Evolutionary conservation across 164 flowering plant species (phyloP).

Genomic region (Aristolochia contorta): DNA sequence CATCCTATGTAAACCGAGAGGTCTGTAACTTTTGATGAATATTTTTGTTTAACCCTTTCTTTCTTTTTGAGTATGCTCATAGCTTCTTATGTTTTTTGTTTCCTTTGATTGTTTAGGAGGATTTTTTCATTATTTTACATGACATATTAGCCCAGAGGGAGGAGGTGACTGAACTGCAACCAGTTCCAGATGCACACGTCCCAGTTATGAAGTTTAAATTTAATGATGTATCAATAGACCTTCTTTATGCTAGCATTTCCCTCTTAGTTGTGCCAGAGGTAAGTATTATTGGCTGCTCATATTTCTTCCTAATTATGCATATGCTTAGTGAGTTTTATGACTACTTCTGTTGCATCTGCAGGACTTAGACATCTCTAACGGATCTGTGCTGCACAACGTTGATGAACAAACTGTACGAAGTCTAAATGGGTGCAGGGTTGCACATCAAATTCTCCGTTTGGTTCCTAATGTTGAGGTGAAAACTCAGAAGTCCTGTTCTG

Average conservation of each 20-base stretch:
- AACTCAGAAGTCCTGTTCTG: background rate
- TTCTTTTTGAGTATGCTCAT: background rate
- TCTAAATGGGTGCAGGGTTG: slow-evolving; percentile 48
- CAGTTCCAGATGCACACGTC: slow-evolving; percentile 96
- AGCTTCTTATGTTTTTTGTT: background rate
- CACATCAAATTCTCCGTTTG: slow-evolving; percentile 40
- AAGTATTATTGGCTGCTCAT: slow-evolving; percentile 18
- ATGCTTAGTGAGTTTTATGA: background rate
- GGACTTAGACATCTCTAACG: slow-evolving; percentile 40
- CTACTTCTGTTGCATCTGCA: slow-evolving; percentile 6
- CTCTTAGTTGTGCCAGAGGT: slow-evolving; percentile 81
- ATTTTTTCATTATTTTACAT: slow-evolving; percentile 70
- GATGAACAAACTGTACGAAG: slow-evolving; percentile 44
- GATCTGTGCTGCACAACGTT: slow-evolving; percentile 29
- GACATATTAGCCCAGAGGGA: slow-evolving; percentile 59
- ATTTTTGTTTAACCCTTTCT: background rate
- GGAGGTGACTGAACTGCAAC: slow-evolving; percentile 82
- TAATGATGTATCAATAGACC: slow-evolving; percentile 81
- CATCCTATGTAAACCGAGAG: slow-evolving; percentile 89
- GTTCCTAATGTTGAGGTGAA: slow-evolving; percentile 39
- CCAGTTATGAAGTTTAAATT: slow-evolving; percentile 97
- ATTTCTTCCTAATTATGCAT: background rate
- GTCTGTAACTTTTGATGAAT: slow-evolving; percentile 18
- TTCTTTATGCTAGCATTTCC: slow-evolving; percentile 86
- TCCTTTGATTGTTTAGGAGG: slow-evolving; percentile 33